Evolutionary conservation across 768 basidiomycete species (phyloP), one percentile per base, ranked within the genome.

Genomic region (Agaricus subrufescens): DNA sequence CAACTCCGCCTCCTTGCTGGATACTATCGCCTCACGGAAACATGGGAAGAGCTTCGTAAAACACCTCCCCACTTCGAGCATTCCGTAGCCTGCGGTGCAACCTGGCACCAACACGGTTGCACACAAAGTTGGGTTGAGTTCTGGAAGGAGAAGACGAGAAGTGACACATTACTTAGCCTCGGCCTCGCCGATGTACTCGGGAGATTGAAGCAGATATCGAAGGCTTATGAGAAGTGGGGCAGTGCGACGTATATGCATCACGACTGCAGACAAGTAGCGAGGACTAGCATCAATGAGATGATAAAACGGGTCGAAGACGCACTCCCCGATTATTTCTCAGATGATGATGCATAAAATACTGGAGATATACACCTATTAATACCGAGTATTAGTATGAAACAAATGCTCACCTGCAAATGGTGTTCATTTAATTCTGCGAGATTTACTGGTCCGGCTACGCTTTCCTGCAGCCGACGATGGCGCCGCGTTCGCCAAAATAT

Each of bases 231-330:
- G 55, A 73, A 81, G 52, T 84, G 84, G 82, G 85, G 86, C 2
- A 80, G 78, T 57, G 83, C 83, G 56, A 83, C 84, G n/a, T 87
- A 87, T 64, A 89, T 89, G 88, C 85, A 89, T 62, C 84, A 82
- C 55, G 88, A 89, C 55, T 90, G 88, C 71, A 76, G 84, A 64
- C 68, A 73, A 62, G 67, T 72, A 23, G 88, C 86, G 25, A 78
- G 78, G 66, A 77, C 77, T 61, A 75, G 75, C 46, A 81, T 89
- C 46, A 66, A 68, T 25, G 84, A 84, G 44, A 69, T 77, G 52
- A 73, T 86, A 40, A 84, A 75, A 65, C 70, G 71, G 11, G 74
- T 86, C 11, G 84, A 82, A 60, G 81, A 86, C 25, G 75, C 73
- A 1, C 65, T 89, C 42, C 78, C 86, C 0, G 84, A 87, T 58